These are phyloP conservation scores for Aspergillus mulundensis DNA, from an alignment of 495 filamentous ascomycete genomes.

Conservation along the genomic window DNA sequence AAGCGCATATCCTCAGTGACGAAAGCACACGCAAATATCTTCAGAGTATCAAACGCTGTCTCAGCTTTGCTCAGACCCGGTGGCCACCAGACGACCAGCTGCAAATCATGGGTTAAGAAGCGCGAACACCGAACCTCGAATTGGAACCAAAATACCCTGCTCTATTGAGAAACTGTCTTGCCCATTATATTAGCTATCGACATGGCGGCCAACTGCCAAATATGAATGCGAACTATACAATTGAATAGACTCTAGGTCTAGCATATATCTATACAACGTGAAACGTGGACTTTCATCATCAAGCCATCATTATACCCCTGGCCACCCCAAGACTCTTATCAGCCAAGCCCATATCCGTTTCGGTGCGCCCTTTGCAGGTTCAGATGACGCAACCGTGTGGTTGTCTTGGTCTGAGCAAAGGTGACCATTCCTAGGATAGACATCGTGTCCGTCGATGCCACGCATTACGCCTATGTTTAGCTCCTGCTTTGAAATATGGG, in stretches of 20 bases:
- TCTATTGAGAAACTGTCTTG: neutral
- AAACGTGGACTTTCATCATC: slow-evolving; percentile 2
- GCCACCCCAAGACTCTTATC: slow-evolving; percentile 5
- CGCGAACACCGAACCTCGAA: neutral
- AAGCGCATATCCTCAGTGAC: slow-evolving; percentile 95
- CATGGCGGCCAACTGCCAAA: neutral
- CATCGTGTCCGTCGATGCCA: slow-evolving; percentile 40
- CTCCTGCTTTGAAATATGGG: slow-evolving; percentile 17
- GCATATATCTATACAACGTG: slow-evolving; percentile 9
- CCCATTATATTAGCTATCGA: neutral
- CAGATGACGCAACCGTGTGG: neutral
- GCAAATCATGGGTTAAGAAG: slow-evolving; percentile 86
- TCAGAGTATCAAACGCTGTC: slow-evolving; percentile 94
- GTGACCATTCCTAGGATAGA: slow-evolving; percentile 18
- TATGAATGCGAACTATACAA: slow-evolving; percentile 5
- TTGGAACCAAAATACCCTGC: neutral
- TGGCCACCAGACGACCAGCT: slow-evolving; percentile 92
- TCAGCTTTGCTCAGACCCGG: slow-evolving; percentile 93
- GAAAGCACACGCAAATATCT: slow-evolving; percentile 92
- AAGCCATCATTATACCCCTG: slow-evolving; percentile 1
- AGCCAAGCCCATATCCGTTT: slow-evolving; percentile 10
- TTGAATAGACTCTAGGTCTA: slow-evolving; percentile 1
- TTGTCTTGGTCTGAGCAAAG: neutral
- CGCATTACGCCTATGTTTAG: slow-evolving; percentile 35
- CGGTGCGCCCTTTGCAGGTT: slow-evolving; percentile 8